These are phyloP conservation scores for Verruconis gallopava DNA, from an alignment of 2,329 filamentous ascomycete genomes.

Conservation along the genomic window DNA sequence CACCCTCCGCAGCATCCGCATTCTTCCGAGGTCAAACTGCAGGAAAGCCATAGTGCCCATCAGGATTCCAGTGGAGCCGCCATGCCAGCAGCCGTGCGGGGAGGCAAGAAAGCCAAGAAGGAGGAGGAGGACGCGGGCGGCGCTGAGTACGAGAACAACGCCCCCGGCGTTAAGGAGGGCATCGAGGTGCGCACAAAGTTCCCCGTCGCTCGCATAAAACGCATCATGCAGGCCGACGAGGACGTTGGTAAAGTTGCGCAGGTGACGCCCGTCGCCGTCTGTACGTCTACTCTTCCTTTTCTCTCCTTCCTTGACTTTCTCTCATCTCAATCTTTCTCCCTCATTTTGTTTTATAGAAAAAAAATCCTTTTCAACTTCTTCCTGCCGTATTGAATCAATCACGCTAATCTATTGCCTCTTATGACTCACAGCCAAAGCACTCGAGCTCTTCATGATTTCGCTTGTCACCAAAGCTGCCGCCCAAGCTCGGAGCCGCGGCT, in stretches of 20 bases:
- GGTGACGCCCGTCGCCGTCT: constrained; percentile 88
- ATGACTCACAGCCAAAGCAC: constrained; percentile 59
- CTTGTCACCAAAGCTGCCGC: constrained; percentile 80
- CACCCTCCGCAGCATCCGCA: constrained; percentile 1
- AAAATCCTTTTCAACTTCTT: not conserved
- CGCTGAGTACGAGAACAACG: constrained; percentile 6
- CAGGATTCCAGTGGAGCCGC: constrained; percentile 1
- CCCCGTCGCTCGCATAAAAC: constrained; percentile 91
- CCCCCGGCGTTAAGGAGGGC: constrained; percentile 13
- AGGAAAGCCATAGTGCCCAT: not conserved
- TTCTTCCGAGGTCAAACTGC: not conserved
- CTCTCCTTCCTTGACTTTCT: too few species aligned
- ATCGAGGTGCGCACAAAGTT: constrained; percentile 88
- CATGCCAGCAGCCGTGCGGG: not conserved
- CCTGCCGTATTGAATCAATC: not conserved
- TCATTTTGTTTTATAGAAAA: constrained; percentile 1
- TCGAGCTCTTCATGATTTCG: constrained; percentile 96
- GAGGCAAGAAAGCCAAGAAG: constrained; percentile 6
- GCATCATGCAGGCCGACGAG: constrained; percentile 98
- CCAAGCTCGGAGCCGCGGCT: constrained; percentile 68
- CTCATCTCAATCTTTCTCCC: not conserved
- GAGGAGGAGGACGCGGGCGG: constrained; percentile 4
- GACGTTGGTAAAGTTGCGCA: constrained; percentile 98
- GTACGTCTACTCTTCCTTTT: too few species aligned
- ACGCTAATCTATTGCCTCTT: not conserved